Evolutionary conservation across 495 filamentous ascomycete genomes (phyloP).

Genomic region (Rhizodiscina lignyota): DNA sequence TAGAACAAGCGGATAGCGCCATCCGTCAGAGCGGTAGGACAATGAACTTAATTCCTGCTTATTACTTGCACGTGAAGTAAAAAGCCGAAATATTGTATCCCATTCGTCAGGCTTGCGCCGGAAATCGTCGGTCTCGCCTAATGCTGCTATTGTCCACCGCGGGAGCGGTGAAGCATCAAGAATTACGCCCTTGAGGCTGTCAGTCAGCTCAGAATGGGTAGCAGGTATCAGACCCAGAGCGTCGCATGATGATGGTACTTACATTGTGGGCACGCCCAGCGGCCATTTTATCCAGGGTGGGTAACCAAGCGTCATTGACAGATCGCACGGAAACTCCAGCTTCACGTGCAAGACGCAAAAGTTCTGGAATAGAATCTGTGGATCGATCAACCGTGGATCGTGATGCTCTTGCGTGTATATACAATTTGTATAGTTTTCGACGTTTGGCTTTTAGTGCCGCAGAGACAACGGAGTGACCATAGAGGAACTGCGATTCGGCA

Average conservation of each 20-base stretch:
- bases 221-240: too few relatives aligned
- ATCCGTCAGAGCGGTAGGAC: conserved; percentile 14
- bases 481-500: conserved; percentile 80
- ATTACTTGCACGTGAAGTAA: too few relatives aligned
- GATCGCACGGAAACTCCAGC: conserved; percentile 38
- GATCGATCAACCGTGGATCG: conserved; percentile 18
- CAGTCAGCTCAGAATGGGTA: too few relatives aligned
- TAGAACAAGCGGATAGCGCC: conserved; percentile 60
- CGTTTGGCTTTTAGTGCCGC: conserved; percentile 54
- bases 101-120: conserved; percentile 7
- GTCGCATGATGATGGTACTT: conserved; percentile 3
- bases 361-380: conserved; percentile 13
- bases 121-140: too few relatives aligned
- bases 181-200: conserved; percentile 60
- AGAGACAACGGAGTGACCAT: conserved; percentile 65
- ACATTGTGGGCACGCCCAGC: conserved; percentile 73
- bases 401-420: conserved; percentile 40
- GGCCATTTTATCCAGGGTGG: conserved; percentile 69
- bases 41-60: too few relatives aligned
- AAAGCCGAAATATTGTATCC: conserved; percentile 30
- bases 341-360: conserved; percentile 43
- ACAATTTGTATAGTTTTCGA: conserved; percentile 70
- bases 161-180: conserved; percentile 78
- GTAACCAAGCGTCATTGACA: conserved; percentile 33
- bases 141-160: conserved; percentile 44